These are phyloP conservation scores for Ceratobasidium sp. DNA, from an alignment of 1,284 basidiomycete species.

Conservation along the genomic window DNA sequence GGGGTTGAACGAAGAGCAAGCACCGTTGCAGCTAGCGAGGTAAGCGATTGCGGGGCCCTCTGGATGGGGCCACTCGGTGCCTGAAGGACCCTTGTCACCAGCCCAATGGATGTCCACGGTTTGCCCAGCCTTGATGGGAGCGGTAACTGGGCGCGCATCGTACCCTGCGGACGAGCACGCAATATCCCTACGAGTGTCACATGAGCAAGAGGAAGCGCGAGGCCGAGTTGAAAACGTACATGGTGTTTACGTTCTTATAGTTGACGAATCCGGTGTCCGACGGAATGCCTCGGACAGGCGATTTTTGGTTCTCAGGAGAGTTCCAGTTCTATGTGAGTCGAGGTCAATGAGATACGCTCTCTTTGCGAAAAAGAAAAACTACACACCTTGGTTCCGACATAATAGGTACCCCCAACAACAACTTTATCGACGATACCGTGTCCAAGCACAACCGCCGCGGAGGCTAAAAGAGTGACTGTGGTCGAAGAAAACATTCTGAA, in stretches of 20 bases:
- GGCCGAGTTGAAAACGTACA: neutral
- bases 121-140: neutral
- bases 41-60: constrained; percentile 78
- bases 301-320: constrained; percentile 21
- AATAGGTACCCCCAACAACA: neutral
- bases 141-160: neutral
- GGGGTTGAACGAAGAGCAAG: constrained; percentile 73
- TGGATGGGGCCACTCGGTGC: constrained; percentile 28
- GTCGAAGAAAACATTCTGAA: constrained; percentile 17
- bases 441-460: constrained; percentile 29
- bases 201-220: neutral
- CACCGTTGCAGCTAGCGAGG: constrained; percentile 65
- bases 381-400: constrained; percentile 14
- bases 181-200: constrained; percentile 25
- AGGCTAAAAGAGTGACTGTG: constrained; percentile 42
- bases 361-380: neutral
- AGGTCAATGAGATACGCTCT: neutral
- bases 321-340: constrained; percentile 30
- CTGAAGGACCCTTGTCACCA: constrained; percentile 20
- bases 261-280: constrained; percentile 28
- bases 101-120: constrained; percentile 19
- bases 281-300: constrained; percentile 34
- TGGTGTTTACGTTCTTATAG: constrained; percentile 16
- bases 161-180: constrained; percentile 30
- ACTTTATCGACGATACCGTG: constrained; percentile 15